Evolutionary conservation across 768 basidiomycete species (phyloP).

Genomic region (Boletus pseudo-olivaceus): DNA sequence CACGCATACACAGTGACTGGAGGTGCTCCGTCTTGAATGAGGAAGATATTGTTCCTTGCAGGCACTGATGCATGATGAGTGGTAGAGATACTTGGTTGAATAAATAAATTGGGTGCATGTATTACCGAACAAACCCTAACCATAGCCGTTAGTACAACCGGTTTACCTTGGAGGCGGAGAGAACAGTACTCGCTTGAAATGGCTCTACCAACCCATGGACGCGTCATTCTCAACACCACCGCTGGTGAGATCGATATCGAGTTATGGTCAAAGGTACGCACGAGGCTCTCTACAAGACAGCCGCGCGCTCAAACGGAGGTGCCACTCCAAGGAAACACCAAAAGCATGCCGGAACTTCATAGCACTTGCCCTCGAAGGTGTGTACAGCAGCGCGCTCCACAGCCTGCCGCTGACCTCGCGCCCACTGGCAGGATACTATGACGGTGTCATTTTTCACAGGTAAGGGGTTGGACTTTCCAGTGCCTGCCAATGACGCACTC

Average conservation of each 20-base stretch:
- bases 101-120: background rate
- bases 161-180: no score
- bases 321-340: constrained; percentile 75
- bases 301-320: background rate
- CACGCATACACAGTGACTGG: constrained; percentile 21
- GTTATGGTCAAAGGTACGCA: constrained; percentile 81
- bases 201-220: constrained; percentile 83
- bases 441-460: constrained; percentile 94
- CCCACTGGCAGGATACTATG: constrained; percentile 76
- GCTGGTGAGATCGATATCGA: constrained; percentile 88
- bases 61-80: background rate
- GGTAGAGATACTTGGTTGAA: background rate
- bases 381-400: constrained; percentile 28
- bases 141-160: background rate
- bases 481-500: background rate
- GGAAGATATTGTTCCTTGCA: background rate
- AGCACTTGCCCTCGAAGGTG: constrained; percentile 86
- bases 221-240: constrained; percentile 86
- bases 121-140: constrained; percentile 20
- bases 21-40: constrained; percentile 15
- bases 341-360: constrained; percentile 92
- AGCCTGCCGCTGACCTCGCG: constrained; percentile 5
- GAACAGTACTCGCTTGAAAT: constrained; percentile 38
- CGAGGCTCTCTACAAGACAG: background rate
- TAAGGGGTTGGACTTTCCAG: constrained; percentile 26